Base-by-base conservation (phyloP, 2,329 filamentous ascomycete species). In the Ascochyta koolunga region DNA sequence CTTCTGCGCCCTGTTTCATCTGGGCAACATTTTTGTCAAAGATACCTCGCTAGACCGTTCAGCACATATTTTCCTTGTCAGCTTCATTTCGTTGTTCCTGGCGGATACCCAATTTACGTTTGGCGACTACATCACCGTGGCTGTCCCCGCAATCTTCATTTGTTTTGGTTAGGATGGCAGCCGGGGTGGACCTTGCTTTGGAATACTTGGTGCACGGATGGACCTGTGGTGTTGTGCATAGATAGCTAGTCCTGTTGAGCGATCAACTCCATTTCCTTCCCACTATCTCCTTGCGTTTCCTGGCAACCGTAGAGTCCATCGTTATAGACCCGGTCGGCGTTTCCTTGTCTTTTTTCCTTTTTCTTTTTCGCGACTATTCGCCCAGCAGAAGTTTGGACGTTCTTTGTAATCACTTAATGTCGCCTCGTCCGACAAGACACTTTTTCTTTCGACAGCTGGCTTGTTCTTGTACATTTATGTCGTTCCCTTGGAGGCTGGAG, bases 61-160 rank as follows among this genome's bases (percentile, higher is more conserved):
- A 50, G 57, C 50, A 49, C 43, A 38, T 24, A 53, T 67, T 68
- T 44, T 54, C 65, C 61, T 62, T 55, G 57, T 64, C 54, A 48
- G 50, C 56, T 66, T 59, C 52, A 50, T 62, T 62, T 65, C 60
- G 41, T 66, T 64, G 35, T 56, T 56, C 53, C 53, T 51, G 67
- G 67, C 69, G 68, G 65, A 71, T 71, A 71, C 68, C 68, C 66
- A 65, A 62, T 66, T 68, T 70, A 67, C 62, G 68, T 70, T 72
- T 71, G 65, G 68, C 67, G 60, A 70, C 47, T 60, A 64, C 53
- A 64, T 65, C 10, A 40, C 38, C 4, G 36, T 33, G 22, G 51
- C 59, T 46, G 41, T 50, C 54, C 40, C 46, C 57, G 54, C 50
- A 51, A 50, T 54, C 54, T 51, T 44, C 40, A 56, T 50, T 56